A percentile compares a stretch with the other conserved stretches of the same genome.
phyloP scores from a whole-genome alignment of 1,284 basidiomycete genomes.

The Porodaedalea pini region DNA sequence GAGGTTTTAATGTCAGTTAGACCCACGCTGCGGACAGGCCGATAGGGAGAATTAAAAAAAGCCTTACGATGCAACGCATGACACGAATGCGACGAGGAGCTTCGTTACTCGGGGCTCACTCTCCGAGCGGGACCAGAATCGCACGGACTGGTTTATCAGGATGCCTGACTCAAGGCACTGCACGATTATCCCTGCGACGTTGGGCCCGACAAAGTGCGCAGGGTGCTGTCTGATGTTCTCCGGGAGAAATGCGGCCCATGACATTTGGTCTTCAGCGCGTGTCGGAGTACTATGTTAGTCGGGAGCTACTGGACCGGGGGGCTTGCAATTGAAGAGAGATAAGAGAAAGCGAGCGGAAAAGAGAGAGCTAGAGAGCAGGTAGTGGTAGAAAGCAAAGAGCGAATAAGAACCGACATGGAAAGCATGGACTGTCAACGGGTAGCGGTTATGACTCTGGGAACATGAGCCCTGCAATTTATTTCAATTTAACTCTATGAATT shows the following conservation, averaged over 20 bases:
- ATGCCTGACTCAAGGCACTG: constrained; percentile 30
- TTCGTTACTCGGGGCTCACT: constrained; percentile 25
- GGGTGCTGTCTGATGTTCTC: constrained; percentile 25
- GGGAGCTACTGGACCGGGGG: background rate
- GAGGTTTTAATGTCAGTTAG: background rate
- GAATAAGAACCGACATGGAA: too few relatives aligned
- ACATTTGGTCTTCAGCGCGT: constrained; percentile 7
- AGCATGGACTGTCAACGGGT: too few relatives aligned
- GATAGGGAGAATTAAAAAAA: background rate
- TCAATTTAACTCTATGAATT: too few relatives aligned
- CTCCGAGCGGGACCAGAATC: constrained; percentile 29
- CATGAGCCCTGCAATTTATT: too few relatives aligned
- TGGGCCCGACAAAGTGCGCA: constrained; percentile 28
- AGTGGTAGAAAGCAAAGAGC: background rate
- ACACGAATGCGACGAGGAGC: constrained; percentile 27
- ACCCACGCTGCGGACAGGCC: background rate
- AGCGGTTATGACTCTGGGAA: too few relatives aligned
- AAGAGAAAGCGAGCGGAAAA: background rate
- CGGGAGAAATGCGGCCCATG: constrained; percentile 19
- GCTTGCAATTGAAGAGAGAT: background rate
- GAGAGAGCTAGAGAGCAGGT: background rate
- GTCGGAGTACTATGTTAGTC: background rate
- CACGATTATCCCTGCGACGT: constrained; percentile 27
- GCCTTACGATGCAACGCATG: constrained; percentile 26
- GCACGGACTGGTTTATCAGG: constrained; percentile 30